A percentile compares a stretch with the other conserved stretches of the same genome.
These are phyloP conservation scores for Puccinellia tenuiflora DNA, from an alignment of 176 grass and related monocot species.

Conservation along the genomic window DNA sequence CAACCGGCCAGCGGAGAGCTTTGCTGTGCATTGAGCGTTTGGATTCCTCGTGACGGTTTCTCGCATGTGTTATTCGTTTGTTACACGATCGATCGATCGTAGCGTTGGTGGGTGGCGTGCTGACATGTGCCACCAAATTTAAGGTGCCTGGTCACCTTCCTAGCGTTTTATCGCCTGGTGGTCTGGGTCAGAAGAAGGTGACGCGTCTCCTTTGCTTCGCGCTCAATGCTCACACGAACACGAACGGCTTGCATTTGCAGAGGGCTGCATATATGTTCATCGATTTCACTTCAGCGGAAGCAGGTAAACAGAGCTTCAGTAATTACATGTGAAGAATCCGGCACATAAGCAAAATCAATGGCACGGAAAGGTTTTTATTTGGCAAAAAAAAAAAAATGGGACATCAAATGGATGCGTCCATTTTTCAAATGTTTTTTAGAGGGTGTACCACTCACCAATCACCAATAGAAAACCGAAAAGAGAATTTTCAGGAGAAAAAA, in stretches of 20 bases:
- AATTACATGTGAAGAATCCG: not conserved
- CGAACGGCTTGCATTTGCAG: not conserved
- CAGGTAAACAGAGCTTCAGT: not conserved
- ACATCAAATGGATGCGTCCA: not conserved
- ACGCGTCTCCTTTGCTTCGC: conserved; percentile 16
- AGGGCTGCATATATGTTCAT: not conserved
- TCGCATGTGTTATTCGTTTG: not conserved
- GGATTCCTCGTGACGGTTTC: conserved; percentile 28
- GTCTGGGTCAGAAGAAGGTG: not conserved
- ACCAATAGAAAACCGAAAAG: not conserved
- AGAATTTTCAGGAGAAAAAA: not conserved
- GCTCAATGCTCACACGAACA: not conserved
- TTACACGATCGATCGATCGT: conserved; percentile 31
- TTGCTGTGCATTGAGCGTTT: not conserved
- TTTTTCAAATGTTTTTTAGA: not conserved
- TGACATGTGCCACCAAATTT: conserved; percentile 23
- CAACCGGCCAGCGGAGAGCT: not conserved
- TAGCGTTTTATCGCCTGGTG: not conserved
- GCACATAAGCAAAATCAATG: not conserved
- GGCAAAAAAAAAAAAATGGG: not conserved
- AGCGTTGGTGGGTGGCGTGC: conserved; percentile 12
- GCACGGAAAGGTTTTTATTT: no score
- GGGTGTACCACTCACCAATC: not conserved
- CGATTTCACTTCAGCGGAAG: not conserved
- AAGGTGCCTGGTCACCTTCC: conserved; percentile 40